phyloP scores from a whole-genome alignment of 805 yeast genomes.

The Barnettozyma californica region DNA sequence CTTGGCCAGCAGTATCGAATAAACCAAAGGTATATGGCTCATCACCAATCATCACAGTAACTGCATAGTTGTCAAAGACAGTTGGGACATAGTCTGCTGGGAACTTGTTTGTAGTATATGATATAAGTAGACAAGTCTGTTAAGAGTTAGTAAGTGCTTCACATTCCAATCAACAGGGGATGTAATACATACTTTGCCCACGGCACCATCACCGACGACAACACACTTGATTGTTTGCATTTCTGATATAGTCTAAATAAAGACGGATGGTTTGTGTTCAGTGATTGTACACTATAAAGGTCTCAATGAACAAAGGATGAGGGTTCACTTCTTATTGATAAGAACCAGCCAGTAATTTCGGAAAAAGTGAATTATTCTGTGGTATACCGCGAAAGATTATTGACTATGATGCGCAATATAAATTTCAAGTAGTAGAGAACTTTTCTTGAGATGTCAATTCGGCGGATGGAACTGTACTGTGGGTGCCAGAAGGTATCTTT shows the following conservation, averaged over 20 bases:
- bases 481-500: not conserved
- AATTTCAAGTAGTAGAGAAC: not conserved
- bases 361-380: not conserved
- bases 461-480: not conserved
- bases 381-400: not conserved
- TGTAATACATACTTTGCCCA: constrained; percentile 63
- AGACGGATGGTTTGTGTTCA: not conserved
- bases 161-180: not conserved
- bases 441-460: not conserved
- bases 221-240: constrained; percentile 80
- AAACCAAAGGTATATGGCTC: constrained; percentile 97
- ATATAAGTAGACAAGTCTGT: constrained; percentile 82
- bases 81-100: constrained; percentile 99
- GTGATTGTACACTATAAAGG: not conserved
- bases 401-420: not conserved
- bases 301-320: not conserved
- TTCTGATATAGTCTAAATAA: constrained; percentile 7
- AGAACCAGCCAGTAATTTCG: not conserved
- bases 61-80: constrained; percentile 95
- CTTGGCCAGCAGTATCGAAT: constrained; percentile 99
- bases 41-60: constrained; percentile 93
- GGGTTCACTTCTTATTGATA: not conserved
- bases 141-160: constrained; percentile 11
- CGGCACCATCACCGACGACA: constrained; percentile 99
- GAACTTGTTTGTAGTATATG: constrained; percentile 94